Percentiles rank a stretch among this genome's conserved stretches.
Conservation (phyloP, 2,329 filamentous ascomycete genomes). For the Exophiala mesophila region DNA sequence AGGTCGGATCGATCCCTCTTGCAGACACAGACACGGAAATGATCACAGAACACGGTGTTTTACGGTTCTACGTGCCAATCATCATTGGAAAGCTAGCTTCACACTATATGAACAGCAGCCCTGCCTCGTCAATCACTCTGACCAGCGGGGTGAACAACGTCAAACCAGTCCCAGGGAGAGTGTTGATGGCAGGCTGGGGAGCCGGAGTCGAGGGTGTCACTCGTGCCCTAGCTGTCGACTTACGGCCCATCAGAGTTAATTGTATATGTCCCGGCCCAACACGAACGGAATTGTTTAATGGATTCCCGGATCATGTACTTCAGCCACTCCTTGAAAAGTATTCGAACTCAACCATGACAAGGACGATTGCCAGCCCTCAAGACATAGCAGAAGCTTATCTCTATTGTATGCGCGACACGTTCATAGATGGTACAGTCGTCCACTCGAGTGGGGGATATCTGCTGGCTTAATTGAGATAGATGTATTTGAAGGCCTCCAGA, state of each 20-base stretch:
- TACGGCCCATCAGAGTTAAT: slow-evolving; percentile 42
- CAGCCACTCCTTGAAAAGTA: slow-evolving; percentile 33
- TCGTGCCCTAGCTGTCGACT: slow-evolving; percentile 38
- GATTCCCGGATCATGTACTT: slow-evolving; percentile 13
- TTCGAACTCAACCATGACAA: slow-evolving; percentile 29
- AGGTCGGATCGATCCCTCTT: slow-evolving; percentile 26
- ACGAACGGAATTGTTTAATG: slow-evolving; percentile 32
- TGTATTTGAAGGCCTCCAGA: neutral
- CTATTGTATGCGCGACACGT: slow-evolving; percentile 42
- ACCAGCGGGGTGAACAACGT: slow-evolving; percentile 42
- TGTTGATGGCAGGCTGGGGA: slow-evolving; percentile 34
- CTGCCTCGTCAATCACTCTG: slow-evolving; percentile 36
- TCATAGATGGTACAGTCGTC: slow-evolving; percentile 34
- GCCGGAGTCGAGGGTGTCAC: slow-evolving; percentile 32
- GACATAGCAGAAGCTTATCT: slow-evolving; percentile 43
- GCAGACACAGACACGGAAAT: slow-evolving; percentile 28
- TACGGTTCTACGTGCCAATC: slow-evolving; percentile 34
- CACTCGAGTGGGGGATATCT: slow-evolving; percentile 37
- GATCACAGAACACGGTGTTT: slow-evolving; percentile 26
- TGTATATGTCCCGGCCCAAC: slow-evolving; percentile 38
- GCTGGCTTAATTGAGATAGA: neutral
- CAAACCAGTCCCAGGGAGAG: slow-evolving; percentile 45
- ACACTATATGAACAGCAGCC: slow-evolving; percentile 31
- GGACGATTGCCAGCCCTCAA: slow-evolving; percentile 29
- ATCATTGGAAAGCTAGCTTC: slow-evolving; percentile 5